Base-by-base conservation (phyloP, 495 filamentous ascomycete species). In the Xylaria longipes region DNA sequence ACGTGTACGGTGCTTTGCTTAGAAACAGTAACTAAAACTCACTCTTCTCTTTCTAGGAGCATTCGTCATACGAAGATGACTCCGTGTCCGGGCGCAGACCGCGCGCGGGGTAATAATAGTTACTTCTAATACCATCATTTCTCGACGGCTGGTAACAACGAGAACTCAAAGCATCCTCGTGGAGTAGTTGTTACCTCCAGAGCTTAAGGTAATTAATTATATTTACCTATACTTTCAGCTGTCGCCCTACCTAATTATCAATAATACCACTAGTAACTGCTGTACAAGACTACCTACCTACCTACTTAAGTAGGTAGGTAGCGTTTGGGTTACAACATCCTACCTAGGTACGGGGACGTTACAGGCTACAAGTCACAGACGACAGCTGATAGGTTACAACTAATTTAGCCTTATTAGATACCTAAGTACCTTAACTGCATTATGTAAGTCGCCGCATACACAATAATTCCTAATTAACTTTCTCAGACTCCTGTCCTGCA, bases 61-160 rank as follows among this genome's bases (percentile, higher is more conserved):
- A 22, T 17, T 56, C 17, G 17, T 22, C 14, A 58, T 56, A 37
- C 31, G 31, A 58, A n/a, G 29, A 33, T 33, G 14, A 29, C 3
- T 27, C 31, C 3, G 20, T 6, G 15, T 35, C 54, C 35, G 27
- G 54, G 54, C 54, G 29, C 50, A 25, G 50, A 27, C 22, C 52
- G 27, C 52, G 27, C 52, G 57, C 57, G 57, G 33, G 31, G 57
- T 60, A 60, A 37, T 37, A 60, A 35, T 37, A 60, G 31, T n/a
- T 5, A 31, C 52, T 31, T 17, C 4, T 56, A 56, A 56, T 29
- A 56, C 52, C 12, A 0, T 11, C 27, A 56, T 56, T 56, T 31
- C 0, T 56, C 27, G 27, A 17, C 52, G 15, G 27, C 1, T 56
- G 8, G 27, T 29, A 29, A 7, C 25, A 31, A 1, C 6, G 52